Evolutionary conservation across 2,329 filamentous ascomycete species (phyloP).

Genomic region (Xylaria hypoxylon): DNA sequence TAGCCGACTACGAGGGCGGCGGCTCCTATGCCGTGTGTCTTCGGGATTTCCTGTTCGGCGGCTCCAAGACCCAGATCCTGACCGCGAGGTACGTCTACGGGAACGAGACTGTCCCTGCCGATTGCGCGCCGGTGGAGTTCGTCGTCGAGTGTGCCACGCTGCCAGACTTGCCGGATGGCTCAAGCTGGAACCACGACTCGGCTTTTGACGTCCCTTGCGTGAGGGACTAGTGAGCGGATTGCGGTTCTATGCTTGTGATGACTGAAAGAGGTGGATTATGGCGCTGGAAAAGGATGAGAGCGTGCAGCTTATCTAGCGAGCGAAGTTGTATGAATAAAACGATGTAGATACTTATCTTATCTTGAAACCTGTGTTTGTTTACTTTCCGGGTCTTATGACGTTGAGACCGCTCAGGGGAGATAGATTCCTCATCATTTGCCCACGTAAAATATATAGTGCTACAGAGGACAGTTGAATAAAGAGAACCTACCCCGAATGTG

Average conservation of each 20-base stretch:
- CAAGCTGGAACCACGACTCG: constrained; percentile 28
- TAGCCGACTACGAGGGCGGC: not conserved
- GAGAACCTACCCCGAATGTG: not conserved
- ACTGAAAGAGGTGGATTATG: not conserved
- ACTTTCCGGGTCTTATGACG: not conserved
- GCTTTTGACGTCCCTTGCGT: constrained; percentile 30
- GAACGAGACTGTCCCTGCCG: constrained; percentile 20
- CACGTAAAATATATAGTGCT: not conserved
- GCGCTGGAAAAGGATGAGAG: not conserved
- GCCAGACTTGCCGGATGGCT: constrained; percentile 18
- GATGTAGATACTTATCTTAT: not conserved
- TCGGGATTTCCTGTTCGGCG: constrained; percentile 15
- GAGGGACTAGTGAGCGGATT: not conserved
- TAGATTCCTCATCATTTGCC: not conserved
- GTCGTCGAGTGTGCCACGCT: constrained; percentile 30
- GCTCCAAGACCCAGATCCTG: not conserved
- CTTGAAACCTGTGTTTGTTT: not conserved
- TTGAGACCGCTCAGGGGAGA: not conserved
- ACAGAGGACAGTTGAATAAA: not conserved
- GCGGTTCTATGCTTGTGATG: not conserved
- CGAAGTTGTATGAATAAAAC: not conserved
- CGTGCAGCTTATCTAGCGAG: not conserved
- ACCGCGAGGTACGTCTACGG: constrained; percentile 27
- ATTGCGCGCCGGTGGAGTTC: constrained; percentile 31
- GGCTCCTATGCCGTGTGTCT: constrained; percentile 20